Evolutionary conservation across 1,284 basidiomycete genomes (phyloP), one percentile per base, ranked within the genome.

Genomic region (Leccinum fallax): DNA sequence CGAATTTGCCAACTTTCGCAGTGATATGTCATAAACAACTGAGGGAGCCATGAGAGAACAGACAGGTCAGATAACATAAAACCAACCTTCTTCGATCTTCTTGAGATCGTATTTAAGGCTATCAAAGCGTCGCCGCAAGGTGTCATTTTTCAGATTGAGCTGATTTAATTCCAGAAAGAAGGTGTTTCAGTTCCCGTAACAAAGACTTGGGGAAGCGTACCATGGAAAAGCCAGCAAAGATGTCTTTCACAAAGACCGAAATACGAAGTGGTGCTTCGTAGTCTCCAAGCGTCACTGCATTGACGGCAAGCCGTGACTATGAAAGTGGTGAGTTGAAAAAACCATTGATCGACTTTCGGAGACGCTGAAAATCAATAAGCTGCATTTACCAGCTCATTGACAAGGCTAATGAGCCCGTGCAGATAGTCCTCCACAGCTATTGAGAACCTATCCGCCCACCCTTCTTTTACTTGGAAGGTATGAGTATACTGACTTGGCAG

Each of bases 91-190:
- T 79, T 95, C 93, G 24, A 94, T 90, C 69, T 93, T 93, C 77
- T 94, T 94, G 67, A 95, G 85, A 71, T 94, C 93, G 68, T 94
- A 95, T 72, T 94, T 93, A 26, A 94, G 77, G 66, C 88, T 86
- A 69, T 93, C 93, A 69, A 92, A 95, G 57, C 92, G 79, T 63
- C 91, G 84, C 10, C 93, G 86, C 5, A 95, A 78, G 0, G 79
- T 75, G 70, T 94, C 93, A 65, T 95, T 95, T 71, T 94, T 95
- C n/a, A 95, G 79, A 71, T 94, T 95, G n/a, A 95, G 80, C 89
- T 69, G 7, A 19, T 60, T 61, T 21, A 32, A 52, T 66, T 51
- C 11, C 63, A 13, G 7, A 34, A 32, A 51, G 34, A 53, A 36
- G 15, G 28, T 46, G 53, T 58, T 67, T 67, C 56, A 69, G 55